These are phyloP conservation scores for Monosporozyma yasuniensis DNA, from an alignment of 805 yeast species.

Conservation along the genomic window DNA sequence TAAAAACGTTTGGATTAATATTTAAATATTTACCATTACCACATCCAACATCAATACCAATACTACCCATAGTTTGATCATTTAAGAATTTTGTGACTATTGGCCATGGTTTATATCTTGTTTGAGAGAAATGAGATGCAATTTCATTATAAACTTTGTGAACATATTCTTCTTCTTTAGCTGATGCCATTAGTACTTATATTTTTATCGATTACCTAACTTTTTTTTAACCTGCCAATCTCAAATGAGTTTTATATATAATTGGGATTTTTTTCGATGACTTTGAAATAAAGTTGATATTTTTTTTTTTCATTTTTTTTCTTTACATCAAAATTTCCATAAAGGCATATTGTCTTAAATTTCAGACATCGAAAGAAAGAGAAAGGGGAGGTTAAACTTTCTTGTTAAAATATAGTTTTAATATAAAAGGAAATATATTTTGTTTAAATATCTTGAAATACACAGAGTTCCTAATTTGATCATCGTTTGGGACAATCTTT, in stretches of 20 bases:
- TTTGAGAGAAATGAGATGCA: slow-evolving; percentile 86
- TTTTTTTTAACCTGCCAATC: not conserved
- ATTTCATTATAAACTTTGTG: slow-evolving; percentile 91
- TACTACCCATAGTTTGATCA: slow-evolving; percentile 39
- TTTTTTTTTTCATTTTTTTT: not conserved
- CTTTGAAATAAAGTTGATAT: not conserved
- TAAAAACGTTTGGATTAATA: slow-evolving; percentile 56
- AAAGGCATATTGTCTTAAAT: not conserved
- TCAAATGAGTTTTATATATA: not conserved
- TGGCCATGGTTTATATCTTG: slow-evolving; percentile 96
- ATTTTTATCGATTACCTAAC: not conserved
- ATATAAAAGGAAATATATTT: no score
- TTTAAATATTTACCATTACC: slow-evolving; percentile 91
- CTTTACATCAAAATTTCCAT: not conserved
- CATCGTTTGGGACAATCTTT: no score
- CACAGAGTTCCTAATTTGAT: no score
- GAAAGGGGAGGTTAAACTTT: not conserved
- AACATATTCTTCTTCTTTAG: slow-evolving; percentile 68
- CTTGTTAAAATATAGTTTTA: no score
- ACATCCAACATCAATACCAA: slow-evolving; percentile 93
- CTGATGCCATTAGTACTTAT: slow-evolving; percentile 18
- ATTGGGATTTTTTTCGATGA: not conserved
- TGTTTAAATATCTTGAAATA: no score
- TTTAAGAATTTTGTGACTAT: slow-evolving; percentile 67
- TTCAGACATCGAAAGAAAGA: not conserved